Base-by-base conservation (phyloP, 2,329 filamentous ascomycete species). In the Pestalotiopsis sp. region DNA sequence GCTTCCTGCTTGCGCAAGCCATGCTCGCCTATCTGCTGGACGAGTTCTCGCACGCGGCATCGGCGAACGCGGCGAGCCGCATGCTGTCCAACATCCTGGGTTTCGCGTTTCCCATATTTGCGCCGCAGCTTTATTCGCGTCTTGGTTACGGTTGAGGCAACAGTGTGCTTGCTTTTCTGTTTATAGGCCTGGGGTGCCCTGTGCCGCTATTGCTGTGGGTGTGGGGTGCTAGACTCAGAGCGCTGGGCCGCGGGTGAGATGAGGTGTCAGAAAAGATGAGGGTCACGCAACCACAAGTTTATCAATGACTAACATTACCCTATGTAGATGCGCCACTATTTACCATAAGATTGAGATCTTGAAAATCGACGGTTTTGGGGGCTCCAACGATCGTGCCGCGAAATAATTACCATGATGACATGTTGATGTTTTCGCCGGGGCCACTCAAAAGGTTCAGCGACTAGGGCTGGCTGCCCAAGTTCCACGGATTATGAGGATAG, bases 51-150 rank as follows among this genome's bases (percentile, higher is more conserved):
- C 65, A 66, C 13, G 49, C 27, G n/a, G 57, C 38, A 9, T 66
- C 65, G 36, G 65, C 65, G 4, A 60, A 59, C 14, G 65, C 65
- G n/a, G 65, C 65, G 17, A 39, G 25, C n/a, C 52, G 41, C 4
- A 41, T 66, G 65, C 20, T 66, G 3, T 45, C 52, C 86, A 73
- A 85, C 2, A 20, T 59, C 87, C 41, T 81, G 84, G 64, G 87
- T 87, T 88, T 89, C 25, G 77, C 83, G 0, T 86, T 90, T 64
- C 88, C 88, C 0, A 81, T 90, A 0, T 88, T 88, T 4, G 87
- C 85, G 0, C 82, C 81, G 0, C 77, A 80, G 2, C 73, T 82
- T 64, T 80, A 80, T 49, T 67, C 59, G 0, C 71, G 68, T 9
- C 72, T 82, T 4, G 77, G 62, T 76, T 89, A 70, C 71, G 88